Percentiles rank a stretch among this genome's conserved stretches.
Evolutionary conservation across 257 asterid genomes (phyloP).

Genomic region (Ballota nigra): DNA sequence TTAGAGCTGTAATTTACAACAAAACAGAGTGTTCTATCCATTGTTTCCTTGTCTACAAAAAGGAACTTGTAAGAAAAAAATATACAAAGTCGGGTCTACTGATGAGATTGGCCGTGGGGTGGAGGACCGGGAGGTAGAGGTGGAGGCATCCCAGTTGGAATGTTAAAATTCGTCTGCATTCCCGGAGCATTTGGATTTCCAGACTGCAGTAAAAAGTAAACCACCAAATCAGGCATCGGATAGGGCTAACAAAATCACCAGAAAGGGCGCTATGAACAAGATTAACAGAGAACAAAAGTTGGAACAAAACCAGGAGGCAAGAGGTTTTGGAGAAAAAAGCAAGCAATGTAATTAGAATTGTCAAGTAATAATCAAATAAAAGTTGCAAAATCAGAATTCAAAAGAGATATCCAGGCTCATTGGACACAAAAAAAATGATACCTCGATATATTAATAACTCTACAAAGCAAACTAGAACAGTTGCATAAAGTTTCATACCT

Average conservation of each 20-base stretch:
- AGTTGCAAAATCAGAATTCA: neutral
- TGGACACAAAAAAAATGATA: neutral
- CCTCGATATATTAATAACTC: neutral
- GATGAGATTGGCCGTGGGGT: conserved; percentile 78
- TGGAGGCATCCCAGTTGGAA: conserved; percentile 77
- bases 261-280: neutral
- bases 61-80: neutral
- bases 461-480: neutral
- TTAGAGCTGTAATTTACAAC: conserved; percentile 28
- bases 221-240: neutral
- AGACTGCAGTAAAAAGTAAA: conserved; percentile 41
- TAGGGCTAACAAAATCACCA: neutral
- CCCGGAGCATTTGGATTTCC: conserved; percentile 76
- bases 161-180: conserved; percentile 57
- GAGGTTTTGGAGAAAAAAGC: neutral
- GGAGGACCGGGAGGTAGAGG: conserved; percentile 98
- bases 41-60: neutral
- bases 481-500: conserved; percentile 43
- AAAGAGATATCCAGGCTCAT: neutral
- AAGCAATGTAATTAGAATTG: neutral
- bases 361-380: neutral
- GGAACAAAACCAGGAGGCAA: neutral
- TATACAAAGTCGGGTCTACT: conserved; percentile 28
- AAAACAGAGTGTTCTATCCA: conserved; percentile 8
- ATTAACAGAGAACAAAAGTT: neutral